phyloP scores from a whole-genome alignment of 139 green algal species.

The Chlorella sp. region DNA sequence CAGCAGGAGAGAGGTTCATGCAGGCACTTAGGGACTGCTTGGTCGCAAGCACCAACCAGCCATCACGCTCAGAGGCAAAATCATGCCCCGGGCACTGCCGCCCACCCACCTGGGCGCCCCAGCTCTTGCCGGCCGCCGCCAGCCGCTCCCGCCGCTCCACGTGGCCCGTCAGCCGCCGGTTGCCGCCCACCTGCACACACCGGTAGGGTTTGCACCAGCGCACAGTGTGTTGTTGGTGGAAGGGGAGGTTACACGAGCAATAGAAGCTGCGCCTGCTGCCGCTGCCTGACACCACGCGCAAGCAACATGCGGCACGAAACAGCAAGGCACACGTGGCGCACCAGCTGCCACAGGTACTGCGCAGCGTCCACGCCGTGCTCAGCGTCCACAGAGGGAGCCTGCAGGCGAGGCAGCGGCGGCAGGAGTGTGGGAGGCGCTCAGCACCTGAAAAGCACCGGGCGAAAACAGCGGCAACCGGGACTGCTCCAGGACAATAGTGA shows the following conservation, averaged over 20 bases:
- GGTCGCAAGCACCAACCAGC: too few species aligned
- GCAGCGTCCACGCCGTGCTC: conserved; percentile 70
- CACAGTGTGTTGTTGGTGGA: too few species aligned
- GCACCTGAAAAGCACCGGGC: too few species aligned
- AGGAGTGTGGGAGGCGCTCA: background rate
- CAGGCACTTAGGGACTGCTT: too few species aligned
- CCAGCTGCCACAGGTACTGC: conserved; percentile 41
- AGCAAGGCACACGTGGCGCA: background rate
- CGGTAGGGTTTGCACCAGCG: too few species aligned
- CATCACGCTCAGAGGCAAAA: too few species aligned
- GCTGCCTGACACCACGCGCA: too few species aligned
- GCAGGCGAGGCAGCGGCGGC: background rate
- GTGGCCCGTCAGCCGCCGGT: conserved; percentile 32
- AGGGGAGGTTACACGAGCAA: too few species aligned
- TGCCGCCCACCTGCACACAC: conserved; percentile 18
- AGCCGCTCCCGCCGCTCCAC: conserved; percentile 55
- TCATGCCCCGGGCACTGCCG: too few species aligned
- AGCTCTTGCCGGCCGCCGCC: conserved; percentile 54
- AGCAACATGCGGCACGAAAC: too few species aligned
- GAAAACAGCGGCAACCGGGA: too few species aligned
- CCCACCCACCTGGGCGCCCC: conserved; percentile 46
- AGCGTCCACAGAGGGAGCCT: conserved; percentile 61
- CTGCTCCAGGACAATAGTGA: background rate
- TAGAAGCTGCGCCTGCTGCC: too few species aligned
- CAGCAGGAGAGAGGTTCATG: conserved; percentile 42